These are phyloP conservation scores for Bipolaris victoriae DNA, from an alignment of 2,329 filamentous ascomycete genomes.

Conservation along the genomic window DNA sequence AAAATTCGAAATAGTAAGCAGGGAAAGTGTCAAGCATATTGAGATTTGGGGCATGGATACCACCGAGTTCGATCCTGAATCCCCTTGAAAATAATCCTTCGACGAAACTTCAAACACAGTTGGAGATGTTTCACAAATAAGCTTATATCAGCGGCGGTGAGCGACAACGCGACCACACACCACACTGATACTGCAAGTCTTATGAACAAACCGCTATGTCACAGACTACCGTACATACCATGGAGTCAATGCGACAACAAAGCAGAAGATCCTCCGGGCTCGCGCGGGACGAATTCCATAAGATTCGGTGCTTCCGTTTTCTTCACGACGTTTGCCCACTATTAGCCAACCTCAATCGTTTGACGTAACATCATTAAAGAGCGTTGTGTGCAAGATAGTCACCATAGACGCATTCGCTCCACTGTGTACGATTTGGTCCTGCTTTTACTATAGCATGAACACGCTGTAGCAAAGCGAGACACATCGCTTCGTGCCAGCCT, in stretches of 20 bases:
- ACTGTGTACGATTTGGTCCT: neutral
- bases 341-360: neutral
- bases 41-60: slow-evolving; percentile 56
- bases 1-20: slow-evolving; percentile 40
- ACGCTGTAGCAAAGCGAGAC: neutral
- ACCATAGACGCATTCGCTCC: neutral
- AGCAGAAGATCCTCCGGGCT: neutral
- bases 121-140: neutral
- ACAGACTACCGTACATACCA: neutral
- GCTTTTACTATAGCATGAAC: neutral
- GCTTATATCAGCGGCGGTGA: neutral
- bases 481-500: neutral
- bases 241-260: neutral
- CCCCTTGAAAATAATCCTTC: slow-evolving; percentile 23
- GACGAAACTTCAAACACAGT: neutral
- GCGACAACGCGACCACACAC: no score
- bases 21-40: slow-evolving; percentile 48
- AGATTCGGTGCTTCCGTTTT: neutral
- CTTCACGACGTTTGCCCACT: neutral
- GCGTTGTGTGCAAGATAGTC: neutral
- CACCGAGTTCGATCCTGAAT: slow-evolving; percentile 39
- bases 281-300: neutral
- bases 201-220: neutral
- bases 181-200: neutral
- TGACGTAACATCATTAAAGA: neutral